Base-by-base conservation (phyloP, 768 basidiomycete species). In the Macrolepiota dolichaula region DNA sequence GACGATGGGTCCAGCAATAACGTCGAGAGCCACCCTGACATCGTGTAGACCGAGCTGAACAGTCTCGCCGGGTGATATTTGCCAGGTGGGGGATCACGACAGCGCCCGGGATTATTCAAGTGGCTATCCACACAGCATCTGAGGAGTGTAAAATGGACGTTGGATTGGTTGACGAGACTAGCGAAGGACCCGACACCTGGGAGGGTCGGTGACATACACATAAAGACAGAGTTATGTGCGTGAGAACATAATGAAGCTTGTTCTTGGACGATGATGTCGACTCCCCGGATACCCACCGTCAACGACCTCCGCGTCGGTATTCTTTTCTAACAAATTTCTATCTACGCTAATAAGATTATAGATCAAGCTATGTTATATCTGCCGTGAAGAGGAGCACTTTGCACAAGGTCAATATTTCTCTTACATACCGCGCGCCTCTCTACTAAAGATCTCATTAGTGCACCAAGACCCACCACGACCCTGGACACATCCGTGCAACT, bases 401-500 rank as follows among this genome's bases (percentile, higher is more conserved):
- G 84, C 84, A 51, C 71, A 81, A 75, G 65, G 76, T 77, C 62
- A 57, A 73, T 65, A 6, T 19, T 70, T 60, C 13, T 46, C 10
- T 49, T 29, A 37, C 19, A 22, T 12, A 17, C 49, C 24, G 36
- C 9, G 22, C 22, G 17, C 35, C 55, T 37, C 55, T 37, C 27
- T 27, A 10, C 22, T 59, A 57, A 11, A 19, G 37, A 57, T 55
- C 46, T 62, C 12, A 2, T 60, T 29, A 84, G 80, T 70, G 40
- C 76, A 75, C 47, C 79, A 79, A 46, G 72, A 77, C 11, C 82
- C 84, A 5, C 81, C 83, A 12, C 76, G 80, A 37, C 70, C 75
- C 57, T 93, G 91, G 90, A 86, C 85, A 0, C 91, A 93, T 66
- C 91, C 91, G 2, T 93, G 91, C 71, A 85, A 75, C 51, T 93